These are phyloP conservation scores for Eucalyptus caleyi DNA, from an alignment of 345 rosid species.

Conservation along the genomic window DNA sequence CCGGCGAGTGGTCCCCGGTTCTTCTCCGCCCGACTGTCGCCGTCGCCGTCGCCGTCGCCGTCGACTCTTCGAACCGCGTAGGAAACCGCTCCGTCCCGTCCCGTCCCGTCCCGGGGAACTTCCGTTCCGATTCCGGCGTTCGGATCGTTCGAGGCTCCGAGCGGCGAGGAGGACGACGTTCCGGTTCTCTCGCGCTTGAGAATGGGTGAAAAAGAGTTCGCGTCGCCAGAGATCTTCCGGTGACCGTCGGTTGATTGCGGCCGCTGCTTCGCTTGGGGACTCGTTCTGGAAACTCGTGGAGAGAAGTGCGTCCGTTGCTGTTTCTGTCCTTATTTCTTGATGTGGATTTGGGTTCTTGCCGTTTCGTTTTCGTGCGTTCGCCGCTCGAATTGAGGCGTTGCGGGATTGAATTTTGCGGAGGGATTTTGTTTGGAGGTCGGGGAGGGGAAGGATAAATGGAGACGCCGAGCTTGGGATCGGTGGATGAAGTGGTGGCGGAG, in stretches of 20 bases:
- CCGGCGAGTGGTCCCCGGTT: not conserved
- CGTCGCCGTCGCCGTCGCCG: not conserved
- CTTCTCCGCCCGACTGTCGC: not conserved
- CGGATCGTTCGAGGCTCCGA: not conserved
- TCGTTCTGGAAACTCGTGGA: not conserved
- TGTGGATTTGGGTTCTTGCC: not conserved
- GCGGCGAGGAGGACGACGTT: not conserved
- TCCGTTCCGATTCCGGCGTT: not conserved
- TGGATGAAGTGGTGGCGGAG: constrained; percentile 56
- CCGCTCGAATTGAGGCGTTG: not conserved
- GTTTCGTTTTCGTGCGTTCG: not conserved
- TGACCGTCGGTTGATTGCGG: not conserved
- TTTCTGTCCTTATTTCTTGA: not conserved
- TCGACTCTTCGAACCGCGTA: not conserved
- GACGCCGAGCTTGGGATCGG: constrained; percentile 14
- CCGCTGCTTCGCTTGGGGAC: not conserved
- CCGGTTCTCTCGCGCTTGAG: not conserved
- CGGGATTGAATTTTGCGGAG: not conserved
- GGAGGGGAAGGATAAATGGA: constrained; percentile 16
- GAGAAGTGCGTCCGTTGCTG: not conserved
- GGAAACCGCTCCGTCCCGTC: not conserved
- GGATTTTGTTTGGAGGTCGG: not conserved
- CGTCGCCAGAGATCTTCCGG: not conserved
- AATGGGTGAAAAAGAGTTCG: not conserved
- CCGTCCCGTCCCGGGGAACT: not conserved